Evolutionary conservation across 192 early-diverging fungal genomes (phyloP), one percentile per base, ranked within the genome.

Genomic region (Umbelopsis sp.): DNA sequence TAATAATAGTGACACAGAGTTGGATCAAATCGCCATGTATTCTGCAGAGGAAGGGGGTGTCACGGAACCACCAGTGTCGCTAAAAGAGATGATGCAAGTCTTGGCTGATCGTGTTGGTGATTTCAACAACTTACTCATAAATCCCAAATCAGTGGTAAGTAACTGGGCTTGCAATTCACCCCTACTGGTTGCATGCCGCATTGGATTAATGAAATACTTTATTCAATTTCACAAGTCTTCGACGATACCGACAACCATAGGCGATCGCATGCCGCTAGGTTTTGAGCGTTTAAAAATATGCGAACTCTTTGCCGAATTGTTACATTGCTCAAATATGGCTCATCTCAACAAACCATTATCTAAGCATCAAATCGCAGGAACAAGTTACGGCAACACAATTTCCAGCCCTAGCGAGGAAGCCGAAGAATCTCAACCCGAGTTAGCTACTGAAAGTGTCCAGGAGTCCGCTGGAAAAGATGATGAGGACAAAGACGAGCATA

Each of bases 251-350:
- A 94, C 93, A 0, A 92, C 94, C 2, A 82, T 92, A 47, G 94
- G 95, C 17, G 83, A 88, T 73, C 86, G 90, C 69, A 88, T 81
- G 45, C 95, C 87, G 45, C 83, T 99, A 50, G 97, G 98, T 20
- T 93, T 95, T 72, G 97, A 98, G 81, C 87, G 98, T 17, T 82
- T 99, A 49, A 93, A 94, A 67, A 94, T 95, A 47, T 98, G 98
- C 79, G 98, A 99, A 82, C 87, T 99, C 71, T 96, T 99, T 88
- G 98, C 98, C 3, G 98, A 99, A 83, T 80, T 99, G 24, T 80
- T 99, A 49, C 98, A 98, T 76, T 93, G 93, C 75, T 92, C 93
- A 36, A 93, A 90, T 72, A 92, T 94, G 92, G 84, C 86, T 12
- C 86, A 88, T 3, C 74, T 94, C 11, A 94, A 94, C 75, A 74